Conservation (phyloP, 1,284 basidiomycete genomes). For the Puccinia triticina region DNA sequence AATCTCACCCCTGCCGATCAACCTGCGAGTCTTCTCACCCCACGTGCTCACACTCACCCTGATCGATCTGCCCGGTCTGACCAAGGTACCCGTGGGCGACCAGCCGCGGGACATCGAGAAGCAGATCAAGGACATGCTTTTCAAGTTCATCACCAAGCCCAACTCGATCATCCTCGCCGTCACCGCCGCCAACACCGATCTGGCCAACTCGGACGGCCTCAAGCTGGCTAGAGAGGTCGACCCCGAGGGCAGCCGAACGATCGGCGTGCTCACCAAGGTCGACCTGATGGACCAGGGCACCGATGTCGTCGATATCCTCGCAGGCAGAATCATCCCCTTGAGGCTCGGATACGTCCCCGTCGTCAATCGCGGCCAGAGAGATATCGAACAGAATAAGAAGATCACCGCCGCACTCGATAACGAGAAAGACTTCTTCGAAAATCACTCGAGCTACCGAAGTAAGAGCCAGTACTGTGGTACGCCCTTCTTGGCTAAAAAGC, state of each 20-base stretch:
- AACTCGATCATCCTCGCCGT: slow-evolving; percentile 83
- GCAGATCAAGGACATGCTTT: slow-evolving; percentile 93
- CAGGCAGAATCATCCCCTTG: slow-evolving; percentile 89
- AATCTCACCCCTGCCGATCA: slow-evolving; percentile 93
- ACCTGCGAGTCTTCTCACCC: slow-evolving; percentile 92
- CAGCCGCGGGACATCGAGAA: slow-evolving; percentile 97
- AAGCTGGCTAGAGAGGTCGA: slow-evolving; percentile 96
- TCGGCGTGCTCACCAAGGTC: slow-evolving; percentile 96
- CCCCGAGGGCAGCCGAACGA: slow-evolving; percentile 89
- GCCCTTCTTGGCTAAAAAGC: slow-evolving; percentile 92
- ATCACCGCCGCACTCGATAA: slow-evolving; percentile 83
- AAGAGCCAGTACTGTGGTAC: slow-evolving; percentile 97
- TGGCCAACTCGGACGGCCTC: slow-evolving; percentile 97
- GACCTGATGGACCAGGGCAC: slow-evolving; percentile 97
- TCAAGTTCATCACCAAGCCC: slow-evolving; percentile 93
- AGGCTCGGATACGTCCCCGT: slow-evolving; percentile 96
- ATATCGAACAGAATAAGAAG: slow-evolving; percentile 85
- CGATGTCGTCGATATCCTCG: slow-evolving; percentile 96
- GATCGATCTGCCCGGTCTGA: slow-evolving; percentile 93
- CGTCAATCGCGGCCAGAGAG: slow-evolving; percentile 92
- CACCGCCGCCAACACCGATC: slow-evolving; percentile 91
- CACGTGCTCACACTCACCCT: slow-evolving; percentile 95
- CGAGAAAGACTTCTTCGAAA: slow-evolving; percentile 91
- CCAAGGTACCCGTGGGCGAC: slow-evolving; percentile 92
- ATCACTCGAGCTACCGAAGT: slow-evolving; percentile 84